Percentiles rank a stretch among this genome's conserved stretches.
These are phyloP conservation scores for Lactifluus piperatus DNA, from an alignment of 768 basidiomycete genomes.

Conservation along the genomic window DNA sequence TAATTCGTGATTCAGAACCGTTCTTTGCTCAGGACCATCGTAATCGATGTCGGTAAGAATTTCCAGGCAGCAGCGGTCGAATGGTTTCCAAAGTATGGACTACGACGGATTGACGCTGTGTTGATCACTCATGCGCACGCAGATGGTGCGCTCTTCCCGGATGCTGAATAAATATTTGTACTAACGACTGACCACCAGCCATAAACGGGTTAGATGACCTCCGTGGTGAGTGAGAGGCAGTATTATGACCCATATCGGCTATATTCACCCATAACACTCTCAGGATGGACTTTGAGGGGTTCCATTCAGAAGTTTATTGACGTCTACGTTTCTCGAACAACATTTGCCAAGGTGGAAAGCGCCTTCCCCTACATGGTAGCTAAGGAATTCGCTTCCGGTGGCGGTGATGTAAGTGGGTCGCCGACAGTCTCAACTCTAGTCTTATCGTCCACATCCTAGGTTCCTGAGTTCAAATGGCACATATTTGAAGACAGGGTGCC, in stretches of 20 bases:
- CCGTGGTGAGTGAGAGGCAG: slow-evolving; percentile 42
- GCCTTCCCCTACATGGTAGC: slow-evolving; percentile 79
- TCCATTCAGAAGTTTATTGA: slow-evolving; percentile 68
- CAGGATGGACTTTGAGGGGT: slow-evolving; percentile 64
- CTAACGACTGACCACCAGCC: slow-evolving; percentile 32
- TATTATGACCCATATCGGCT: neutral
- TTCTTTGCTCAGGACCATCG: slow-evolving; percentile 47
- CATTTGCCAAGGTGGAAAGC: slow-evolving; percentile 55
- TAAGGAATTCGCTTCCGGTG: slow-evolving; percentile 69
- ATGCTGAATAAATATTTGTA: neutral
- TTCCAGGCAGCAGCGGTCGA: slow-evolving; percentile 52
- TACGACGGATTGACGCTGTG: slow-evolving; percentile 65
- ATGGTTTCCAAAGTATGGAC: slow-evolving; percentile 62
- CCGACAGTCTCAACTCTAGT: neutral
- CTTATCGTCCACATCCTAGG: slow-evolving; percentile 32
- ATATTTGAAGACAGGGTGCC: slow-evolving; percentile 61
- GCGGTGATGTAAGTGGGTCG: slow-evolving; percentile 51
- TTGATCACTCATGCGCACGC: slow-evolving; percentile 86
- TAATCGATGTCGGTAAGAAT: slow-evolving; percentile 82
- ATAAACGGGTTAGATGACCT: slow-evolving; percentile 90
- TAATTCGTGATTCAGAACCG: neutral
- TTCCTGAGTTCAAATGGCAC: slow-evolving; percentile 79
- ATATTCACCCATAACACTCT: neutral
- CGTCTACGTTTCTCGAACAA: slow-evolving; percentile 58
- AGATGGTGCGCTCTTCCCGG: slow-evolving; percentile 40